Evolutionary conservation across 306 rosid genomes (phyloP), one percentile per base, ranked within the genome.

Genomic region (Glycine soja): DNA sequence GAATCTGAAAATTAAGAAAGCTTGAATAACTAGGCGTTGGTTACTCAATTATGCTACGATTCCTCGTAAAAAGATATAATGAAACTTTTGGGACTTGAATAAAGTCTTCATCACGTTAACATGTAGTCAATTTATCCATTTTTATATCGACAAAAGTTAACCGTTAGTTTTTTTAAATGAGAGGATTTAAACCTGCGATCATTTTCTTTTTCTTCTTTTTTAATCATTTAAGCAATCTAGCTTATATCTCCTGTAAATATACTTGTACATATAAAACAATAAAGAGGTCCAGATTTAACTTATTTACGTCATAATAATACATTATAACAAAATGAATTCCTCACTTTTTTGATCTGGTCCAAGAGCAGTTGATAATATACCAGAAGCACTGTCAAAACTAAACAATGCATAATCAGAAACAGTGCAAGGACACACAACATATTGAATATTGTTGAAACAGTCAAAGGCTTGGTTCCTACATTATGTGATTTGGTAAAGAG

Each of bases 311-410:
- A 2, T 24, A 24, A 24, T 24, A 24, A 24, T 38, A 67, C 16
- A 64, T 6, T 0, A 50, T 51, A 81, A 19, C 43, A 58, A 59
- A 72, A 56, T 11, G 10, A 64, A 61, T 72, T 78, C 7, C 34
- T 4, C 58, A 47, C 18, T 45, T 52, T 45, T 62, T 79, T 79
- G 79, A 82, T 75, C 53, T 6, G 10, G 79, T 86, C 82, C 19
- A 38, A 50, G 80, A 74, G 89, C 77, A 86, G 89, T 85, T 86
- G 80, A 68, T 19, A 67, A 68, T n/a, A 24, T 36, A 36, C 81
- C 78, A 24, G 61, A 82, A 82, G 15, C 80, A 79, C 72, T 50
- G 8, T 34, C 54, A 61, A 52, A 76, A 85, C 82, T 42, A 14
- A 74, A 61, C 76, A 63, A 46, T 9, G 13, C 47, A 36, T 64